A percentile compares a stretch with the other conserved stretches of the same genome.
Evolutionary conservation across 768 basidiomycete species (phyloP).

Genomic region (Collybia mongolica): DNA sequence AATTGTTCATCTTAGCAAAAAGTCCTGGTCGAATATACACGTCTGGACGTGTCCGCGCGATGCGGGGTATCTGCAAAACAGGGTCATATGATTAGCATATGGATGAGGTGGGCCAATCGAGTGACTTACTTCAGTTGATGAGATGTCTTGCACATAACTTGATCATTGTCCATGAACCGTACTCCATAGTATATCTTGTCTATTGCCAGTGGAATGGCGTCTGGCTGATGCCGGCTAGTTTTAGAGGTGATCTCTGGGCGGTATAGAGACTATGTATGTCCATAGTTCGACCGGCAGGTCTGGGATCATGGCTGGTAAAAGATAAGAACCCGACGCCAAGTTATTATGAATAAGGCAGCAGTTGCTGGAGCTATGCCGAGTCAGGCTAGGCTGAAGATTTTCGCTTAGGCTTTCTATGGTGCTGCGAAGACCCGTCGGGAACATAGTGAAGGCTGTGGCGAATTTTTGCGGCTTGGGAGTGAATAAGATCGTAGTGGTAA

Average conservation of each 20-base stretch:
- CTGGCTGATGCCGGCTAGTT: constrained; percentile 26
- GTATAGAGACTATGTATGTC: not conserved
- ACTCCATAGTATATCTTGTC: constrained; percentile 27
- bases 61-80: constrained; percentile 1
- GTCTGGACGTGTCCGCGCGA: constrained; percentile 19
- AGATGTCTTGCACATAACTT: constrained; percentile 16
- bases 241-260: constrained; percentile 10
- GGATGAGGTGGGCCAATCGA: not conserved
- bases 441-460: too few species aligned
- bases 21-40: constrained; percentile 26
- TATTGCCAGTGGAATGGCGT: constrained; percentile 26
- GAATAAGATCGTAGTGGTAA: too few species aligned
- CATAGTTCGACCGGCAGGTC: not conserved
- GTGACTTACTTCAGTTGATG: constrained; percentile 15
- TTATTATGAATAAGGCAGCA: too few species aligned
- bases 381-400: too few species aligned
- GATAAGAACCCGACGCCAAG: too few species aligned
- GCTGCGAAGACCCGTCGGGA: too few species aligned
- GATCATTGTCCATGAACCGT: constrained; percentile 20
- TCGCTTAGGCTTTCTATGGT: too few species aligned
- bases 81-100: not conserved
- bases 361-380: too few species aligned
- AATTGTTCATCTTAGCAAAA: constrained; percentile 17
- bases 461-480: too few species aligned
- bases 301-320: not conserved